Conservation (phyloP, 169 alveolate genomes). For the Cryptosporidium sp. region DNA sequence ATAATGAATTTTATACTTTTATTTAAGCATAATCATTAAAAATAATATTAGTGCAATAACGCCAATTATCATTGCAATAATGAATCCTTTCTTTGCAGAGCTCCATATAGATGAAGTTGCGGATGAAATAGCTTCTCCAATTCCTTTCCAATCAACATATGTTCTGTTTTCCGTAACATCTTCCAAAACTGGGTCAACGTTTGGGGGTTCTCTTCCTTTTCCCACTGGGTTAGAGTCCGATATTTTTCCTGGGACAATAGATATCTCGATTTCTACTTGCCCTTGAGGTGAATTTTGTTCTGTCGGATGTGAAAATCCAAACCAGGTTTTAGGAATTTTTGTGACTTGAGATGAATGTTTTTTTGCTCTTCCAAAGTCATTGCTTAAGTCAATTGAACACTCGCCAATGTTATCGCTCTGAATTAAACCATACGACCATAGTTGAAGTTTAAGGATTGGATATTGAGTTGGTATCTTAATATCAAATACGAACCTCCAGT, state of each 20-base stretch:
- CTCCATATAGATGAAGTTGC: conserved; percentile 84
- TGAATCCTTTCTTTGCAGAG: conserved; percentile 57
- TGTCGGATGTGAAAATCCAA: conserved; percentile 83
- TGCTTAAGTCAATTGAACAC: conserved; percentile 84
- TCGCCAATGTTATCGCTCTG: conserved; percentile 88
- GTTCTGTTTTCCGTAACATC: conserved; percentile 89
- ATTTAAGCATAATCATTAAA: conserved; percentile 57
- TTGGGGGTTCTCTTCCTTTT: conserved; percentile 92
- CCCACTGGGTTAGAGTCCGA: conserved; percentile 90
- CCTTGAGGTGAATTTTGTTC: conserved; percentile 85
- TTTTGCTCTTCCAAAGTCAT: conserved; percentile 86
- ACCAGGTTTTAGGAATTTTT: conserved; percentile 61
- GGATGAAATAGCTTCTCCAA: conserved; percentile 85
- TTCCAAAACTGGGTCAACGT: conserved; percentile 89
- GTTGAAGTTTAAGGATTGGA: conserved; percentile 87
- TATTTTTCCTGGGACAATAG: conserved; percentile 86
- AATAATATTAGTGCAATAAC: conserved; percentile 57
- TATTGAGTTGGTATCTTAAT: conserved; percentile 88
- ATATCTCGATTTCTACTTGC: conserved; percentile 87
- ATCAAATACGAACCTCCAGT: conserved; percentile 90
- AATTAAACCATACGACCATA: conserved; percentile 83
- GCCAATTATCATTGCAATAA: conserved; percentile 62
- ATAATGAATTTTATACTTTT: not conserved
- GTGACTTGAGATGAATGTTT: conserved; percentile 77
- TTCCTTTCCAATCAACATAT: conserved; percentile 90